Conservation (phyloP, 768 basidiomycete species). For the Mycena crocata region DNA sequence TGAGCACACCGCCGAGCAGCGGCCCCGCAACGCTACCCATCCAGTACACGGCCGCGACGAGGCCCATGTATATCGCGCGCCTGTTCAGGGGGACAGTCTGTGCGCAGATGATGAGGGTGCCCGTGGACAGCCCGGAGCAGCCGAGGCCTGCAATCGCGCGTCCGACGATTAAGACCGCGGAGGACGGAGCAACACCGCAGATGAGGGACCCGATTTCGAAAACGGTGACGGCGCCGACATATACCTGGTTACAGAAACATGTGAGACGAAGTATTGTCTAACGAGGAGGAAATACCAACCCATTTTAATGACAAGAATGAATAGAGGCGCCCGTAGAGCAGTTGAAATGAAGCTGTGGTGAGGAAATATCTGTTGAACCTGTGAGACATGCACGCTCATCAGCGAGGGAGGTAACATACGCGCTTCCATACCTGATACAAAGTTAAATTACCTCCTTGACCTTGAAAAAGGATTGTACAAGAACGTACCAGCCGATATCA, state of each 20-base stretch:
- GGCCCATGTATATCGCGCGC: slow-evolving; percentile 16
- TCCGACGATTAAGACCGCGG: slow-evolving; percentile 20
- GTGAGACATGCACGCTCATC: neutral
- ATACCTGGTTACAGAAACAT: neutral
- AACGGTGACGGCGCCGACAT: neutral
- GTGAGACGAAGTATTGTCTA: neutral
- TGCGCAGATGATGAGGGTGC: slow-evolving; percentile 23
- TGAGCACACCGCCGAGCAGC: slow-evolving; percentile 1
- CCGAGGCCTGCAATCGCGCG: slow-evolving; percentile 28
- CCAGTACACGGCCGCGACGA: slow-evolving; percentile 18
- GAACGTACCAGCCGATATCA: slow-evolving; percentile 36
- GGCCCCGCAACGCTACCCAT: slow-evolving; percentile 6
- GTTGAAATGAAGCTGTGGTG: slow-evolving; percentile 21
- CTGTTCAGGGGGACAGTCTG: slow-evolving; percentile 11
- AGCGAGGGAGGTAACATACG: neutral
- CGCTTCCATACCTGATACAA: slow-evolving; percentile 24
- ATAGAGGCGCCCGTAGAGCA: slow-evolving; percentile 21
- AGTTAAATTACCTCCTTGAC: too few species aligned
- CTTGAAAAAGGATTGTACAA: too few species aligned
- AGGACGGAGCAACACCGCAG: slow-evolving; percentile 20
- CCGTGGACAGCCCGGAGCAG: slow-evolving; percentile 5
- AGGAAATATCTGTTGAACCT: slow-evolving; percentile 8
- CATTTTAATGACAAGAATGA: slow-evolving; percentile 20
- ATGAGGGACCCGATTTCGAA: slow-evolving; percentile 9
- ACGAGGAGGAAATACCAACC: neutral